Conservation (phyloP, 768 basidiomycete species). For the Mycena sanguinolenta region DNA sequence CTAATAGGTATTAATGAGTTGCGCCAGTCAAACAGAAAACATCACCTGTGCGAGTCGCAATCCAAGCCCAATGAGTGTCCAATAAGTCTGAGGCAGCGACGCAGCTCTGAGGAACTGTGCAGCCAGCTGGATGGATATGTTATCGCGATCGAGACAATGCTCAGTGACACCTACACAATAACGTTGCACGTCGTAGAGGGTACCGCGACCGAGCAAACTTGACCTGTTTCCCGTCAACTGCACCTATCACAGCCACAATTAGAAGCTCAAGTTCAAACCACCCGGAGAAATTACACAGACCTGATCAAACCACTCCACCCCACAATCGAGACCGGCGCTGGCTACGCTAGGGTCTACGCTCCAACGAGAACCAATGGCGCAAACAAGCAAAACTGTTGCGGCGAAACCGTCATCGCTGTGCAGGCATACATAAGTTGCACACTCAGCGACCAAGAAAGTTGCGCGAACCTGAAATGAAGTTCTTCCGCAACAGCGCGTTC, state of each 20-base stretch:
- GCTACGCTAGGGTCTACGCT: constrained; percentile 61
- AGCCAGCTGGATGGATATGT: too few species aligned
- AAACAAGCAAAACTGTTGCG: constrained; percentile 73
- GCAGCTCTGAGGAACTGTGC: constrained; percentile 67
- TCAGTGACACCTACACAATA: constrained; percentile 61
- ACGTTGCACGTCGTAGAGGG: constrained; percentile 82
- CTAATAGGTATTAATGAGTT: too few species aligned
- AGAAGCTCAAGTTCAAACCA: not conserved
- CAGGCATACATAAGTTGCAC: not conserved
- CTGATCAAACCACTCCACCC: constrained; percentile 79
- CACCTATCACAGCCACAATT: too few species aligned
- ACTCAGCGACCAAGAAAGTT: not conserved
- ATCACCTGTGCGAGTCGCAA: constrained; percentile 46
- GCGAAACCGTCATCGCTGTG: constrained; percentile 63
- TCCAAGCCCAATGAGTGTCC: constrained; percentile 72
- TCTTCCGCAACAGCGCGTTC: constrained; percentile 62
- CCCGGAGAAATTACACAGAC: too few species aligned
- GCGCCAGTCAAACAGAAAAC: too few species aligned
- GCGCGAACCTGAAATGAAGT: constrained; percentile 54
- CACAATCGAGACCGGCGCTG: constrained; percentile 52
- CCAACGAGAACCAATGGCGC: constrained; percentile 74
- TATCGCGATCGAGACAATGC: constrained; percentile 1
- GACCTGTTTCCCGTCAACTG: too few species aligned
- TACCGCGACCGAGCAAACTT: too few species aligned
- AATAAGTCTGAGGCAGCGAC: constrained; percentile 72